These are phyloP conservation scores for Annona squamosa DNA, from an alignment of 164 flowering plant genomes.

Conservation along the genomic window DNA sequence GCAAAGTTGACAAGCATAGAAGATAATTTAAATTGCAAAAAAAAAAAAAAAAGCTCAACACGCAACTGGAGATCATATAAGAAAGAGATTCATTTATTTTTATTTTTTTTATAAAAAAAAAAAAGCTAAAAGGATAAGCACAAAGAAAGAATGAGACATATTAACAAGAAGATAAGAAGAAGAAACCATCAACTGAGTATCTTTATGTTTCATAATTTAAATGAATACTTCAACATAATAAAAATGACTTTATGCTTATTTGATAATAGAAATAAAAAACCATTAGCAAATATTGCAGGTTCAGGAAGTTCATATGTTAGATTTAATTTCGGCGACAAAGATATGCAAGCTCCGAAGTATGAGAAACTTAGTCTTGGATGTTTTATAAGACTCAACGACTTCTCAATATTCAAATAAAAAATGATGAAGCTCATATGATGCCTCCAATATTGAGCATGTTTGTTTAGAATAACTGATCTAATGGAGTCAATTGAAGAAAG, in stretches of 20 bases:
- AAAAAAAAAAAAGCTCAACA: no score
- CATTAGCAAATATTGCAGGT: background rate
- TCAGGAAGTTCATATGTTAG: background rate
- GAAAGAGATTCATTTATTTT: no score
- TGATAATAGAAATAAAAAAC: no score
- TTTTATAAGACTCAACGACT: background rate
- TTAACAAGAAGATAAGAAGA: background rate
- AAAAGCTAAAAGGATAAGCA: no score
- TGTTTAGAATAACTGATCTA: background rate
- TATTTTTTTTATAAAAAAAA: no score
- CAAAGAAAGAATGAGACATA: constrained; percentile 8
- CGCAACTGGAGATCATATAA: no score
- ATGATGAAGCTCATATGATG: background rate
- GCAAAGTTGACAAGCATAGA: no score
- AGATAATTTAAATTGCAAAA: no score
- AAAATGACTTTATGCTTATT: background rate
- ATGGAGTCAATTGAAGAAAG: background rate
- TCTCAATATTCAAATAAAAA: no score
- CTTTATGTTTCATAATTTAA: background rate
- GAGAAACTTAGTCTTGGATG: background rate
- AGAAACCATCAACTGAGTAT: background rate
- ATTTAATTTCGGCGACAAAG: background rate
- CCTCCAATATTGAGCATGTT: background rate
- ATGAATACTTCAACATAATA: background rate
- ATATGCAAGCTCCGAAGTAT: background rate